These are phyloP conservation scores for Colletotrichum lentis DNA, from an alignment of 2,329 filamentous ascomycete genomes.

Conservation along the genomic window DNA sequence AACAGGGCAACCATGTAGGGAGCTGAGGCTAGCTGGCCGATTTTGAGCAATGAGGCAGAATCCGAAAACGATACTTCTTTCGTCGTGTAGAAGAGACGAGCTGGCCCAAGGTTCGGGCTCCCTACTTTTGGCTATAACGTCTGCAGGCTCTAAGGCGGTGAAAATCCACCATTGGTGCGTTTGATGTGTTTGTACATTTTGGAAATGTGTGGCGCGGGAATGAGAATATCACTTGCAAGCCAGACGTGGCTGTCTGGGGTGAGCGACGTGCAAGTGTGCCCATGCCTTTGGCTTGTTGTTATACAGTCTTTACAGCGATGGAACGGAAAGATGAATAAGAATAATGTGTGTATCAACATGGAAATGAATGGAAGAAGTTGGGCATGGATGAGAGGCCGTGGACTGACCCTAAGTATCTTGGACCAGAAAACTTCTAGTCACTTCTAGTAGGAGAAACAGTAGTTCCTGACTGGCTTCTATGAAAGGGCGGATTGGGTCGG, in stretches of 20 bases:
- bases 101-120: slow-evolving; percentile 19
- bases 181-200: background rate
- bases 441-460: background rate
- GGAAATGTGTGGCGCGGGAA: background rate
- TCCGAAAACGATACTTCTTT: background rate
- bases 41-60: background rate
- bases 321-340: too few relatives aligned
- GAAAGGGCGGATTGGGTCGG: background rate
- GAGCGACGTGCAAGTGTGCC: background rate
- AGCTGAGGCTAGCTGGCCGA: background rate
- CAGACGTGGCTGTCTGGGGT: background rate
- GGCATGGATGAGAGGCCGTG: too few relatives aligned
- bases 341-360: too few relatives aligned
- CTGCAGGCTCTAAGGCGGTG: too few relatives aligned
- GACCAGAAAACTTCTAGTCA: slow-evolving; percentile 18
- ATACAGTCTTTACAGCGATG: background rate
- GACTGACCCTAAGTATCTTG: too few relatives aligned
- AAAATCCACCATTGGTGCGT: too few relatives aligned
- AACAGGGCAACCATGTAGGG: background rate
- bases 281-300: background rate
- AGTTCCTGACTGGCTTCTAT: background rate
- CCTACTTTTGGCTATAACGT: slow-evolving; percentile 6
- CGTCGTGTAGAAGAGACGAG: background rate
- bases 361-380: too few relatives aligned
- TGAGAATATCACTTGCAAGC: background rate